Evolutionary conservation across 192 early-diverging fungal species (phyloP).

Genomic region (Ambispora gerdemannii): DNA sequence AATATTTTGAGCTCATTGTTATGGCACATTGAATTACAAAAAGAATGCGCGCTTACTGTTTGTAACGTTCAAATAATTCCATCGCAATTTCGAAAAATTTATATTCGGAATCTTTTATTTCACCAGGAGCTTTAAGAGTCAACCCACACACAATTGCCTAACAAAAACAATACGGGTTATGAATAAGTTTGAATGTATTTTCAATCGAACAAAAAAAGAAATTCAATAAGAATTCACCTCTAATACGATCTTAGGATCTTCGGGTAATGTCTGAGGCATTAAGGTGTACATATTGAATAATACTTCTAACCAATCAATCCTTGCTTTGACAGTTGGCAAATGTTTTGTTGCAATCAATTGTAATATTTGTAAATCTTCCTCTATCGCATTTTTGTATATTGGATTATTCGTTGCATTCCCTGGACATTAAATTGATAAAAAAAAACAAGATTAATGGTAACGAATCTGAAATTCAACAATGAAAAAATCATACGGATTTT

Average conservation of each 20-base stretch:
- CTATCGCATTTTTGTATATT: not conserved
- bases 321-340: not conserved
- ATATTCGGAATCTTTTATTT: not conserved
- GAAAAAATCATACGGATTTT: not conserved
- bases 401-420: not conserved
- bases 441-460: not conserved
- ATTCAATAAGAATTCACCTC: not conserved
- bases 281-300: slow-evolving; percentile 5
- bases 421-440: not conserved
- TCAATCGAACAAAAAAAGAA: not conserved
- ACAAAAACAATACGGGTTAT: not conserved
- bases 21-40: not conserved
- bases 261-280: slow-evolving; percentile 8
- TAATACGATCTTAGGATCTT: slow-evolving; percentile 3
- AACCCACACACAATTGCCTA: slow-evolving; percentile 5
- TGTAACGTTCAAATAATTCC: slow-evolving; percentile 4
- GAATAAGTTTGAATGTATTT: not conserved
- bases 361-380: slow-evolving; percentile 9
- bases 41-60: not conserved
- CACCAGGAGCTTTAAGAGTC: not conserved
- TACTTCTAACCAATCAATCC: not conserved
- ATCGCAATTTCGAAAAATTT: not conserved
- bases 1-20: not conserved
- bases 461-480: not conserved
- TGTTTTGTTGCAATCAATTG: not conserved